These are phyloP conservation scores for Proliferodiscus dingleyae DNA, from an alignment of 2,329 filamentous ascomycete species.

Conservation along the genomic window DNA sequence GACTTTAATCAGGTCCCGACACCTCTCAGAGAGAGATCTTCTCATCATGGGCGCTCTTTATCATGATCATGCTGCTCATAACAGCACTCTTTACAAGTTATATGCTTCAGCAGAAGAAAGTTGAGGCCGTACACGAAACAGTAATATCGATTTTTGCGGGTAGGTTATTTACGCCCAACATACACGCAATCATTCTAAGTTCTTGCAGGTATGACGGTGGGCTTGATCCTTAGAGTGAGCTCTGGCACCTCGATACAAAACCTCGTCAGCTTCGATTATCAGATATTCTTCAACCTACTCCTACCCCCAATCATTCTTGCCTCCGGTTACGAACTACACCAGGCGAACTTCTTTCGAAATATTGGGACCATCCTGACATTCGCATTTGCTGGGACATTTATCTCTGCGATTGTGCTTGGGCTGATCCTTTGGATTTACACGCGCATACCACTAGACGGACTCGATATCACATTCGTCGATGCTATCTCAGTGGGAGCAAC, in stretches of 20 bases:
- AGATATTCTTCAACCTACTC: slow-evolving; percentile 98
- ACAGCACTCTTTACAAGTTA: slow-evolving; percentile 96
- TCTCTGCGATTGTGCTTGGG: slow-evolving; percentile 92
- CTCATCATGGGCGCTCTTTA: slow-evolving; percentile 95
- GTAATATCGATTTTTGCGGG: slow-evolving; percentile 97
- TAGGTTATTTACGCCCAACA: slow-evolving; percentile 36
- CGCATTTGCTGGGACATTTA: slow-evolving; percentile 93
- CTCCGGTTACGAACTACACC: slow-evolving; percentile 94
- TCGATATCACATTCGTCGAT: slow-evolving; percentile 87
- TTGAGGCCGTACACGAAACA: slow-evolving; percentile 96
- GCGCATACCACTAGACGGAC: slow-evolving; percentile 74
- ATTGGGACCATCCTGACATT: slow-evolving; percentile 97
- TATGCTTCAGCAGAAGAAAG: slow-evolving; percentile 91
- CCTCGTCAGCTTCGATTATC: slow-evolving; percentile 94
- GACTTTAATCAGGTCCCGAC: slow-evolving; percentile 54
- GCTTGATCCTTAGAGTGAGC: slow-evolving; percentile 77
- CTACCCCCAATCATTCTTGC: slow-evolving; percentile 98
- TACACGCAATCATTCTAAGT: slow-evolving; percentile 5
- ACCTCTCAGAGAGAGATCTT: slow-evolving; percentile 89
- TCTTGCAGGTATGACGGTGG: slow-evolving; percentile 81
- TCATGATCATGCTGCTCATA: slow-evolving; percentile 90
- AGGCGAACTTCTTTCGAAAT: slow-evolving; percentile 98
- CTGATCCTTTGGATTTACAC: slow-evolving; percentile 87
- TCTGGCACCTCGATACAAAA: slow-evolving; percentile 80
- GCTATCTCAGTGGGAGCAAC: slow-evolving; percentile 96